A percentile compares a stretch with the other conserved stretches of the same genome.
Conservation (phyloP, 2,329 filamentous ascomycete genomes). For the Xylariaceae sp. region DNA sequence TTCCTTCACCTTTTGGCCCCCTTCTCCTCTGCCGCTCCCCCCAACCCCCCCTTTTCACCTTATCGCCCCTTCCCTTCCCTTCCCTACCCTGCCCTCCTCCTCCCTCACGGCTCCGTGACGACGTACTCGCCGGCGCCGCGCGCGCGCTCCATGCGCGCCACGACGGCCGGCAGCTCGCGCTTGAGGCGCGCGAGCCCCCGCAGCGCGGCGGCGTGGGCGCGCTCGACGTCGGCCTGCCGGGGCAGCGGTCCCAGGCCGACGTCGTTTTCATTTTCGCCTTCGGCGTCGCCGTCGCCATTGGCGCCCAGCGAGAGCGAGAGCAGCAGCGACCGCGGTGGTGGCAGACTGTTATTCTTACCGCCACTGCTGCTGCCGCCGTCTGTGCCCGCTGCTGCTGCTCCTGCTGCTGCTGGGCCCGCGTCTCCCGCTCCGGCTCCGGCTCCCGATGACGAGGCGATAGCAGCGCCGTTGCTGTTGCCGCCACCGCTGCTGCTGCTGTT, state of each 20-base stretch:
- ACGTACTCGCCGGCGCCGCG: conserved; percentile 53
- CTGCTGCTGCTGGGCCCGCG: conserved; percentile 10
- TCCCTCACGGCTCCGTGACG: conserved; percentile 33
- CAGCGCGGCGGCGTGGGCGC: conserved; percentile 38
- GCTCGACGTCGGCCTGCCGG: conserved; percentile 40
- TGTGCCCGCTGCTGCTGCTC: conserved; percentile 8
- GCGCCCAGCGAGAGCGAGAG: background rate
- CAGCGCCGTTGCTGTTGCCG: background rate
- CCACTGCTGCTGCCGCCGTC: conserved; percentile 12
- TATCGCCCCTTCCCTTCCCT: too few species aligned
- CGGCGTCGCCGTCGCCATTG: conserved; percentile 5
- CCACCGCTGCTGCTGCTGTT: conserved; percentile 10
- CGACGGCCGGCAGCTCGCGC: conserved; percentile 52
- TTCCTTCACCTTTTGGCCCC: too few species aligned
- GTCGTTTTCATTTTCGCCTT: conserved; percentile 7
- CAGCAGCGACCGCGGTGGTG: background rate
- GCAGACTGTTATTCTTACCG: conserved; percentile 5
- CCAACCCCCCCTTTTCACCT: too few species aligned
- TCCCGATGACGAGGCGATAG: background rate
- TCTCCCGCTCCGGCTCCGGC: conserved; percentile 1
- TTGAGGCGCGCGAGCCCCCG: conserved; percentile 45
- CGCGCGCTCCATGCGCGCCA: conserved; percentile 59
- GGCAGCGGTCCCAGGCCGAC: conserved; percentile 31
- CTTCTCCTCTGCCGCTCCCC: too few species aligned
- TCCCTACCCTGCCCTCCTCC: too few species aligned